Evolutionary conservation across 306 rosid species (phyloP), one percentile per base, ranked within the genome.

Genomic region (Pyrus betulifolia): DNA sequence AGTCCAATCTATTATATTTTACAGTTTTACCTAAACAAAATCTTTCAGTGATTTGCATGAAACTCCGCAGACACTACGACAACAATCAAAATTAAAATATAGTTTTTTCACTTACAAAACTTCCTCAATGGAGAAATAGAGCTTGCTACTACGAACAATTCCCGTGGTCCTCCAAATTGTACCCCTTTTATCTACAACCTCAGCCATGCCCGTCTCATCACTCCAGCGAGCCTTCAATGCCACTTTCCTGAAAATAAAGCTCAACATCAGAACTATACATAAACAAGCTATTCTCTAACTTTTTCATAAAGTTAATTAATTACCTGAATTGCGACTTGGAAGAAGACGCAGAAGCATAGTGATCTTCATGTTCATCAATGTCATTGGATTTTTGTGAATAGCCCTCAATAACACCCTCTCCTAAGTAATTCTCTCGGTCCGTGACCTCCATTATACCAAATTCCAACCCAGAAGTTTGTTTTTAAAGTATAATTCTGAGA

Each of bases 291-390:
- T 18, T 61, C 15, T 42, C 4, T 11, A 27, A 25, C 45, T 68
- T 27, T 11, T 9, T 35, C 25, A 8, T 18, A 63, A 63, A 15
- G 42, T 4, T 33, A 65, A 22, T 62, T 30, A 60, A 18, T 68
- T 23, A 93, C 96, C 97, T 90, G 42, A 89, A 82, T 74, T 90
- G 94, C 74, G 85, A 86, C 79, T 88, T 89, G 75, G 93, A 80
- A 61, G 74, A 15, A 38, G 74, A 71, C 80, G 44, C 70, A 66
- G 91, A 88, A 55, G 82, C 79, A 74, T 65, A 81, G 33, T 66
- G 76, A 80, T 45, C 61, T 75, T 60, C 80, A 18, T 71, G 62
- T 49, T 49, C 55, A 45, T 81, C 71, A 33, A 31, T 69, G 6
- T 65, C 66, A n/a, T 76, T 81, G 67, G 74, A 49, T 67, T 75